phyloP scores from a whole-genome alignment of 768 basidiomycete species.

The Agrocybe praecox region DNA sequence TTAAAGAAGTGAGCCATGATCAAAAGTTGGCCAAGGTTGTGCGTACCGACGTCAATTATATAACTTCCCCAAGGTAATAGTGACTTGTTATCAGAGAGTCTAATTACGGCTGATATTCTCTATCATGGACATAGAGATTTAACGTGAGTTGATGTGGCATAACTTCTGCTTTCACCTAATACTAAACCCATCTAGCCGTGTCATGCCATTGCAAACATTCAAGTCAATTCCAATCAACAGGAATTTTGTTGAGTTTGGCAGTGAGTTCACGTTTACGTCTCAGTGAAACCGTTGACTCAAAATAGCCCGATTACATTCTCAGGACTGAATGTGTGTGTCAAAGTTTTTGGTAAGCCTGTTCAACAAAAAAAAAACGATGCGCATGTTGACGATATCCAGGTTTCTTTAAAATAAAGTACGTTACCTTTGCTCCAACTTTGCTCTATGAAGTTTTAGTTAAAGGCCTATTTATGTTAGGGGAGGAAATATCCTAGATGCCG shows the following conservation, averaged over 20 bases:
- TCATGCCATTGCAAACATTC: slow-evolving; percentile 76
- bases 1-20: slow-evolving; percentile 83
- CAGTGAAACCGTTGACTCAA: neutral
- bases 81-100: too few relatives aligned
- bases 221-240: slow-evolving; percentile 68
- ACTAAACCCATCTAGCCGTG: slow-evolving; percentile 47
- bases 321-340: slow-evolving; percentile 67
- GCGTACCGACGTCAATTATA: slow-evolving; percentile 82
- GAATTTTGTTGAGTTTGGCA: slow-evolving; percentile 71
- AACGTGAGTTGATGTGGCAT: slow-evolving; percentile 45
- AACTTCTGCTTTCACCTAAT: neutral
- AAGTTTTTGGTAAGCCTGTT: slow-evolving; percentile 67
- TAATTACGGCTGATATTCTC: too few relatives aligned
- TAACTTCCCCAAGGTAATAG: slow-evolving; percentile 70
- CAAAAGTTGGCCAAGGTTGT: slow-evolving; percentile 68
- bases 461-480: slow-evolving; percentile 40
- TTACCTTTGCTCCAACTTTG: neutral
- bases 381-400: slow-evolving; percentile 39
- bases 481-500: slow-evolving; percentile 68
- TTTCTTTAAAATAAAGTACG: slow-evolving; percentile 77
- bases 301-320: neutral
- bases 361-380: neutral
- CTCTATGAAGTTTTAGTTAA: neutral
- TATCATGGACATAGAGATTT: slow-evolving; percentile 62
- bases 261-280: slow-evolving; percentile 41